phyloP scores from a whole-genome alignment of 2,329 filamentous ascomycete species.

The Amphichorda felina region DNA sequence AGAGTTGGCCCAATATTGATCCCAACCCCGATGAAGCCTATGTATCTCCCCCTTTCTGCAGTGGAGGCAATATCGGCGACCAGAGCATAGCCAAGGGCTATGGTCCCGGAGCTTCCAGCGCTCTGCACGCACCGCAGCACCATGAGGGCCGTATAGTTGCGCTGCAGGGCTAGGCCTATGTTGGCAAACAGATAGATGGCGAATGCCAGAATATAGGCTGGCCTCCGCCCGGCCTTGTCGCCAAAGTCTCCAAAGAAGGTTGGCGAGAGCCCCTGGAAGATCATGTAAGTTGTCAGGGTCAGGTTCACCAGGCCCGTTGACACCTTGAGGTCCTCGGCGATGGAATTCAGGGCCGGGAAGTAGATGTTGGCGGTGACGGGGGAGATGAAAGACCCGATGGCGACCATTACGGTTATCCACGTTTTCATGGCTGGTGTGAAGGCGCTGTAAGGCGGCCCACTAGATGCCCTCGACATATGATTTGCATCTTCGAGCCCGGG shows the following conservation, averaged over 20 bases:
- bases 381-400: constrained; percentile 40
- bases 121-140: constrained; percentile 52
- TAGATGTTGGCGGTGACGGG: constrained; percentile 50
- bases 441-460: constrained; percentile 18
- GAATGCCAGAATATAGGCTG: constrained; percentile 47
- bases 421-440: constrained; percentile 27
- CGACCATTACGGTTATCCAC: constrained; percentile 42
- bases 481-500: neutral
- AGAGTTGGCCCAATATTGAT: constrained; percentile 42
- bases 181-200: constrained; percentile 46
- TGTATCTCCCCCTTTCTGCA: constrained; percentile 60
- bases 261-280: constrained; percentile 51
- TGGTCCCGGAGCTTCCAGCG: constrained; percentile 52
- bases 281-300: constrained; percentile 48
- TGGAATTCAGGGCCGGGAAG: constrained; percentile 27
- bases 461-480: constrained; percentile 4
- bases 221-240: constrained; percentile 48
- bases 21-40: constrained; percentile 52
- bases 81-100: constrained; percentile 61
- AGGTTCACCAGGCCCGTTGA: constrained; percentile 30
- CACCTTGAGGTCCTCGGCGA: constrained; percentile 26
- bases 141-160: constrained; percentile 44
- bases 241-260: constrained; percentile 50
- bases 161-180: constrained; percentile 45
- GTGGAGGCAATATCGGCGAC: constrained; percentile 61